Evolutionary conservation across 306 rosid genomes (phyloP).

Genomic region (Canavalia ensiformis): DNA sequence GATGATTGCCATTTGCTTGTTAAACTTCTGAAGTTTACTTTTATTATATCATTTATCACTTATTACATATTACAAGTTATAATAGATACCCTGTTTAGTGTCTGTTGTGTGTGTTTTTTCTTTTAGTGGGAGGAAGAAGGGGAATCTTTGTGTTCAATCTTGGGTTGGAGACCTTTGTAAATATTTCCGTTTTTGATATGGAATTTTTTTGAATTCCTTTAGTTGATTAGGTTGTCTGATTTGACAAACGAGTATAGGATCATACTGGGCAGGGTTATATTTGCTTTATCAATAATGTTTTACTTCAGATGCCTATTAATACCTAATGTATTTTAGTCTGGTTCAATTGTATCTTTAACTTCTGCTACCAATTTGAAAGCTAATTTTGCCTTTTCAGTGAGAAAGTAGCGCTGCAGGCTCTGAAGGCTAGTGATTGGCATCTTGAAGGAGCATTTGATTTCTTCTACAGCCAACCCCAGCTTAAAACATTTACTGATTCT

Average conservation of each 20-base stretch:
- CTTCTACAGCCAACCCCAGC: slow-evolving; percentile 95
- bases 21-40: slow-evolving; percentile 4
- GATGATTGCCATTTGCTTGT: slow-evolving; percentile 26
- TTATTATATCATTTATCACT: background rate
- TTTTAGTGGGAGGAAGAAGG: background rate
- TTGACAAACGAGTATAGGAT: background rate
- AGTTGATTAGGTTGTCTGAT: slow-evolving; percentile 31
- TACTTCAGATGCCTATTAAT: background rate
- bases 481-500: slow-evolving; percentile 75
- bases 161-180: slow-evolving; percentile 4
- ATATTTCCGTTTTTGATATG: slow-evolving; percentile 2
- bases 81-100: background rate
- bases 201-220: background rate
- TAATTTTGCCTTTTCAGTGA: slow-evolving; percentile 68
- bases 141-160: background rate
- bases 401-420: slow-evolving; percentile 80
- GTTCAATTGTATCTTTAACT: slow-evolving; percentile 6
- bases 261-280: background rate
- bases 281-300: background rate
- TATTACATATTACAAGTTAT: background rate
- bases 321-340: background rate
- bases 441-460: slow-evolving; percentile 98
- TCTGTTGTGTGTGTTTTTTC: background rate
- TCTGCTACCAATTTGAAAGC: slow-evolving; percentile 12
- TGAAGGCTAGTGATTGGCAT: slow-evolving; percentile 97